Conservation (phyloP, 805 yeast genomes). For the Kregervanrija delftensis region DNA sequence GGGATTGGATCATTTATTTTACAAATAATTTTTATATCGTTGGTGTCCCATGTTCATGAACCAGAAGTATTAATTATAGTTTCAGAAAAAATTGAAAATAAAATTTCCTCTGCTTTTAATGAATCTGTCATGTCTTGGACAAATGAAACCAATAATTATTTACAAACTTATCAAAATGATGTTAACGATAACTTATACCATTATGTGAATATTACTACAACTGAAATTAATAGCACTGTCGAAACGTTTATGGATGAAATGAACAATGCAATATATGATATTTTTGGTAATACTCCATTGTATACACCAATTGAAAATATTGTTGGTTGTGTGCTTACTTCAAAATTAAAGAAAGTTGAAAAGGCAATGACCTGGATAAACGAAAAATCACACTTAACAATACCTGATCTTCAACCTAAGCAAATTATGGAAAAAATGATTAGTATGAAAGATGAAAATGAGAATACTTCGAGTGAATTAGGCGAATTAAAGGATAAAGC, state of each 20-base stretch:
- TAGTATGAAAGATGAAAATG: slow-evolving; percentile 5
- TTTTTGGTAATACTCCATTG: slow-evolving; percentile 66
- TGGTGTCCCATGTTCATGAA: not conserved
- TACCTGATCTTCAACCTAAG: slow-evolving; percentile 42
- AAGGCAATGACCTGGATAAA: slow-evolving; percentile 76
- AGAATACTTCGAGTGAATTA: slow-evolving; percentile 5
- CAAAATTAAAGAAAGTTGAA: slow-evolving; percentile 60
- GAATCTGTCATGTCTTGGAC: slow-evolving; percentile 43
- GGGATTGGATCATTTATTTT: slow-evolving; percentile 49
- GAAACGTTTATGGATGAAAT: slow-evolving; percentile 49
- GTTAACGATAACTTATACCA: slow-evolving; percentile 65
- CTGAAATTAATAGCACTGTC: slow-evolving; percentile 54
- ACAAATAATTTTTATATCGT: slow-evolving; percentile 43
- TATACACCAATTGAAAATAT: slow-evolving; percentile 56
- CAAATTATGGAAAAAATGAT: slow-evolving; percentile 7
- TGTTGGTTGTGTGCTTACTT: slow-evolving; percentile 73
- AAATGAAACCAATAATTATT: slow-evolving; percentile 45
- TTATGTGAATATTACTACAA: slow-evolving; percentile 52
- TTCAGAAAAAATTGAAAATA: slow-evolving; percentile 9
- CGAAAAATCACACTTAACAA: slow-evolving; percentile 46
- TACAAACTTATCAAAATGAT: slow-evolving; percentile 38
- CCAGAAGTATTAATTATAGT: slow-evolving; percentile 1
- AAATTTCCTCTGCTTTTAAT: slow-evolving; percentile 17
- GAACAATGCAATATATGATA: slow-evolving; percentile 47
- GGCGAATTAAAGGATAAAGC: slow-evolving; percentile 21